These are phyloP conservation scores for Rehmannia glutinosa DNA, from an alignment of 257 asterid genomes.

Conservation along the genomic window DNA sequence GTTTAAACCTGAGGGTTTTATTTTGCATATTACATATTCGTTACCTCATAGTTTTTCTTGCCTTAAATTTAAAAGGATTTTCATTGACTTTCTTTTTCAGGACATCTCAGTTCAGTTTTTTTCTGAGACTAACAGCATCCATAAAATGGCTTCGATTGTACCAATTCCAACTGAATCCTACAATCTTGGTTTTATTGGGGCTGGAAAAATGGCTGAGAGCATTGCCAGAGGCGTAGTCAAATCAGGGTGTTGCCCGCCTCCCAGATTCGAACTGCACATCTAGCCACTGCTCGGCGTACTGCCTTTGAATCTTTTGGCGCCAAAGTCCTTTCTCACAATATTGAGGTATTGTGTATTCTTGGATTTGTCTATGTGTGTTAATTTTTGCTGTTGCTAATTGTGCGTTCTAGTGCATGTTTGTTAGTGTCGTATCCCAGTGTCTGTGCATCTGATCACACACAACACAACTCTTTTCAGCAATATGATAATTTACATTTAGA, in stretches of 20 bases:
- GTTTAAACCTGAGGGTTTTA: too few species aligned
- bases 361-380: background rate
- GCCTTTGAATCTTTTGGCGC: slow-evolving; percentile 82
- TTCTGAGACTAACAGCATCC: background rate
- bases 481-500: background rate
- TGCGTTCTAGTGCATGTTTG: too few species aligned
- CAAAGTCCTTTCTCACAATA: slow-evolving; percentile 52
- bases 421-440: background rate
- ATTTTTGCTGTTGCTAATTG: background rate
- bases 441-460: background rate
- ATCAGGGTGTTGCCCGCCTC: slow-evolving; percentile 73
- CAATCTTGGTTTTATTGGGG: slow-evolving; percentile 88
- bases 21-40: too few species aligned
- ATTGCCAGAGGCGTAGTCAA: slow-evolving; percentile 84
- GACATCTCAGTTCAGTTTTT: slow-evolving; percentile 3
- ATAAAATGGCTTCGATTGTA: slow-evolving; percentile 38
- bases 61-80: background rate
- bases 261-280: slow-evolving; percentile 71
- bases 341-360: slow-evolving; percentile 39
- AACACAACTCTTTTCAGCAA: too few species aligned
- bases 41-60: too few species aligned
- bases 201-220: slow-evolving; percentile 97
- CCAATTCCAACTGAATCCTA: slow-evolving; percentile 56
- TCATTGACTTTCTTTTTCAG: background rate
- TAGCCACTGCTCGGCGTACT: slow-evolving; percentile 52